These are phyloP conservation scores for Themeda triandra DNA, from an alignment of 176 grass and related monocot species.

Conservation along the genomic window DNA sequence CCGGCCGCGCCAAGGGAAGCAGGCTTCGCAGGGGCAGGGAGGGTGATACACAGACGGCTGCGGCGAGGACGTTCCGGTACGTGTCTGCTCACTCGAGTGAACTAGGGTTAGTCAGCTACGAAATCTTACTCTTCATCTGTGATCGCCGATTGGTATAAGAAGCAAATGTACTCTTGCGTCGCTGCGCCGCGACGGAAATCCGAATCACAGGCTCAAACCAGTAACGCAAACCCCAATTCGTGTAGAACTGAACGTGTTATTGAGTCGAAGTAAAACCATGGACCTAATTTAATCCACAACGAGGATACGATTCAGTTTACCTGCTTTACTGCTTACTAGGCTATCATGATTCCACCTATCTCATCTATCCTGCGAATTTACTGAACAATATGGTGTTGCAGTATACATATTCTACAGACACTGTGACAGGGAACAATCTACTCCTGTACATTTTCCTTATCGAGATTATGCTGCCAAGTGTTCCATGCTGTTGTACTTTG, in stretches of 20 bases:
- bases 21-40: not conserved
- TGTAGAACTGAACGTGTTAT: not conserved
- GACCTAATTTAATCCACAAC: not conserved
- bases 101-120: not conserved
- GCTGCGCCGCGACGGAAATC: not conserved
- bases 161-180: not conserved
- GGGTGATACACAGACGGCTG: not conserved
- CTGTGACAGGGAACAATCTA: not conserved
- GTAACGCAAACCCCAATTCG: not conserved
- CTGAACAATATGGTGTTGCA: not conserved
- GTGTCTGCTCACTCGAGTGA: constrained; percentile 9
- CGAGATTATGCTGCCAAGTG: not conserved
- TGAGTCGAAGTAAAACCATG: not conserved
- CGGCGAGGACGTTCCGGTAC: not conserved
- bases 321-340: not conserved
- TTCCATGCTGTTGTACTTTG: constrained; percentile 53
- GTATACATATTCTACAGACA: not conserved
- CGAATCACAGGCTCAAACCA: not conserved
- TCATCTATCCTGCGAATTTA: not conserved
- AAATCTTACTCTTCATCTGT: not conserved
- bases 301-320: not conserved
- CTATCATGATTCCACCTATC: not conserved
- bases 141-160: not conserved
- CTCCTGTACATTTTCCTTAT: not conserved
- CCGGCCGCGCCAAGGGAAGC: not conserved